These are phyloP conservation scores for Penstemon barbatus DNA, from an alignment of 257 asterid genomes.

Conservation along the genomic window DNA sequence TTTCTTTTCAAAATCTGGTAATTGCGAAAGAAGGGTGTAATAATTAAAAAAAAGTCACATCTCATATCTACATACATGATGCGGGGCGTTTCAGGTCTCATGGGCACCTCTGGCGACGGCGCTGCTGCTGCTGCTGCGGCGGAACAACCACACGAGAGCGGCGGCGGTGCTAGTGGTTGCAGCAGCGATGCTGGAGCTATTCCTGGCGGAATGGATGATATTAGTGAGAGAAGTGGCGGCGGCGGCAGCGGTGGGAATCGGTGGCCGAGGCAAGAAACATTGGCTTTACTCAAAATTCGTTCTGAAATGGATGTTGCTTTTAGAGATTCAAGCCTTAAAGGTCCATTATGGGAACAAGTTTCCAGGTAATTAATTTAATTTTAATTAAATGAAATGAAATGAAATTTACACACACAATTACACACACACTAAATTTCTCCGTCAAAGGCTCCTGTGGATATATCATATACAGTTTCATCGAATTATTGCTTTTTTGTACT, in stretches of 20 bases:
- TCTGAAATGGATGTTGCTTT: conserved; percentile 86
- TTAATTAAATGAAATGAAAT: no score
- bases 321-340: conserved; percentile 85
- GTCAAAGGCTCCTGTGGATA: conserved; percentile 39
- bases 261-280: conserved; percentile 96
- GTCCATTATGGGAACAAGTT: conserved; percentile 97
- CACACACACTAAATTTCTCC: conserved; percentile 33
- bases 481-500: conserved; percentile 24
- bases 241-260: conserved; percentile 65
- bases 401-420: not conserved
- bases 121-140: conserved; percentile 28
- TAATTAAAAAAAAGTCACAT: no score
- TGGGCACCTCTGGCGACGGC: conserved; percentile 29
- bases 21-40: conserved; percentile 9
- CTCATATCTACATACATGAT: not conserved
- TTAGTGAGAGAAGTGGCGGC: conserved; percentile 45
- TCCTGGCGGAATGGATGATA: conserved; percentile 43
- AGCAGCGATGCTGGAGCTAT: conserved; percentile 58
- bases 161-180: conserved; percentile 67
- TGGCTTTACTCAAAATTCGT: conserved; percentile 77
- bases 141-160: conserved; percentile 47
- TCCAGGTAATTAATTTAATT: conserved; percentile 51
- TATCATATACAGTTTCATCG: conserved; percentile 14
- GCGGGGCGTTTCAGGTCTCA: not conserved
- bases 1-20: conserved; percentile 32